Evolutionary conservation across 2,329 filamentous ascomycete genomes (phyloP), one percentile per base, ranked within the genome.

Genomic region (Fusarium sarcochroum): DNA sequence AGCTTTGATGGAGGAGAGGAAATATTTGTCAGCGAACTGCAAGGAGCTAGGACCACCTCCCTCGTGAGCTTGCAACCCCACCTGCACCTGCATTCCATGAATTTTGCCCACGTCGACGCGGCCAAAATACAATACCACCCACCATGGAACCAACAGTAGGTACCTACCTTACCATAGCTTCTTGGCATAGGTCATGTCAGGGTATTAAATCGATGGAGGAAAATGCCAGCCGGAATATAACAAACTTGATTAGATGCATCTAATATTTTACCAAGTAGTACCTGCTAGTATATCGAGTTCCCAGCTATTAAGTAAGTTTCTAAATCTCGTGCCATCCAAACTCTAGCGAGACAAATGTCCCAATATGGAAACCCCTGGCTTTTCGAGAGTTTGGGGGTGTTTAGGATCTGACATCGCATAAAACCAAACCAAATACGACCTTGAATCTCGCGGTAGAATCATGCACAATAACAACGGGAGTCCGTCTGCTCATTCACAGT

Each of bases 21-120:
- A 67, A 60, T 63, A 72, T 74, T 74, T 74, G 72, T 74, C 72
- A 74, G 72, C 72, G 72, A 58, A 34, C 40, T 38, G 61, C 25
- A 60, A 34, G 54, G 63, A 70, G 55, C 67, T 65, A 58, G 58
- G 67, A 55, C 67, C 67, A 70, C 37, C 32, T 20, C 32, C 41
- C 34, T 50, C 37, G 27, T 47, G 48, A 52, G 55, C 44, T 35
- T 40, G 58, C 18, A 10, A 55, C 40, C 58, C 59, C 60, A 63
- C 59, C 53, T 35, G 44, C 34, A 30, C 27, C 27, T 30, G 27
- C 27, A 30, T 30, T 30, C 27, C 27, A 30, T n/a, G n/a, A n/a
- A n/a, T 30, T 30, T 30, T 30, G 27, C 27, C 27, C 27, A 30
- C 10, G 10, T 30, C 10, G 27, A 13, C 27, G 27, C 27, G 27